Evolutionary conservation across 1,284 basidiomycete genomes (phyloP), one percentile per base, ranked within the genome.

Genomic region (Somion occarium): DNA sequence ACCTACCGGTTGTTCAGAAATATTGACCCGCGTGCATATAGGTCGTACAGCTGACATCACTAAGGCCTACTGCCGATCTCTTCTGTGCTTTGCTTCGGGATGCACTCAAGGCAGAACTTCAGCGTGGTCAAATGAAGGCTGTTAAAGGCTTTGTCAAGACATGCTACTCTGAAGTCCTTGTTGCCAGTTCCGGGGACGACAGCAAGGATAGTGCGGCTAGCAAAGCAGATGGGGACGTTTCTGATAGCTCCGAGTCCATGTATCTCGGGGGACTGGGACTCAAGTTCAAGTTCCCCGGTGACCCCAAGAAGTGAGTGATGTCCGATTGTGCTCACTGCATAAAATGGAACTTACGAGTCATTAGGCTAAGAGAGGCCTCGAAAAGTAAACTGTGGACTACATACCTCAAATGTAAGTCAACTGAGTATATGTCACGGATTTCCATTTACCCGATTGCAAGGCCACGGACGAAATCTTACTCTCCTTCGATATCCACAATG

Each of bases 361-460:
- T 34, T 5, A 93, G 89, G 69, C 76, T 98, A 56, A 83, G 96
- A 26, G 97, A 99, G 71, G 91, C 93, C 51, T 97, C 93, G 39
- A 99, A 99, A 70, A 87, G 97, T 62, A 98, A 97, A 68, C 79
- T 99, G 12, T 99, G 97, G 97, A 88, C 86, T 19, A 83, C 85
- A 51, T 99, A 99, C 68, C 77, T 96, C 37, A 75, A 79, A 61
- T 74, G 92, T 94, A 62, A 55, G 81, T 60, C n/a, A 9, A 42
- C 13, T 18, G 23, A 18, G 44, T 23, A 19, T 34, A 11, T 20
- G 9, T 18, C n/a, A 5, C 15, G n/a, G 19, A 38, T n/a, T 13
- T 44, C 24, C 38, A 30, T 22, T 48, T 53, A 26, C 48, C 46
- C 45, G 38, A 44, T 43, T 20, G n/a, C 37, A 55, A 88, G 87